Evolutionary conservation across 768 basidiomycete genomes (phyloP).

Genomic region (Amanita brunnescens): DNA sequence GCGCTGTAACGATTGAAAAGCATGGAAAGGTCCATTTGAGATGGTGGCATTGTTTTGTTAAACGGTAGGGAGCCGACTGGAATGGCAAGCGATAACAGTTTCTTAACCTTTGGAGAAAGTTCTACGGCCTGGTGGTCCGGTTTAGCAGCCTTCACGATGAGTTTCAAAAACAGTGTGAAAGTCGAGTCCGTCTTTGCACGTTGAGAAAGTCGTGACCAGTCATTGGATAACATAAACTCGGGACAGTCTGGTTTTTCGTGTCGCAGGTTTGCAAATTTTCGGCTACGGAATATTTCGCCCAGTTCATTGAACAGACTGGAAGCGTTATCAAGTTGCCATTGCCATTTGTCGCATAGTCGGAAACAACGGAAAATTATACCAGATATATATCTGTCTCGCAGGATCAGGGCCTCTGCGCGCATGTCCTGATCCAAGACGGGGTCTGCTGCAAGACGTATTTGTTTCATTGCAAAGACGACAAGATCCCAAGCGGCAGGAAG

Average conservation of each 20-base stretch:
- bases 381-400: slow-evolving; percentile 64
- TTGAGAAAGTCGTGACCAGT: slow-evolving; percentile 43
- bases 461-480: slow-evolving; percentile 46
- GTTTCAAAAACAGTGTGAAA: slow-evolving; percentile 73
- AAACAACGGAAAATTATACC: slow-evolving; percentile 66
- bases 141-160: slow-evolving; percentile 56
- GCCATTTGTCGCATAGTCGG: slow-evolving; percentile 65
- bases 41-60: slow-evolving; percentile 42
- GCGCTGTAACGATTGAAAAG: slow-evolving; percentile 78
- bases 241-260: slow-evolving; percentile 61
- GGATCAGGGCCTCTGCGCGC: slow-evolving; percentile 29
- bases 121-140: slow-evolving; percentile 19
- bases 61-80: slow-evolving; percentile 67
- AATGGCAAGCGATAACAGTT: slow-evolving; percentile 61
- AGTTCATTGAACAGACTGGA: slow-evolving; percentile 53
- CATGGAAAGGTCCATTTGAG: slow-evolving; percentile 53
- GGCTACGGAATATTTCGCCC: slow-evolving; percentile 64
- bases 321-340: slow-evolving; percentile 58
- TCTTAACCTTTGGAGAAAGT: slow-evolving; percentile 41
- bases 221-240: slow-evolving; percentile 49
- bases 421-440: slow-evolving; percentile 31
- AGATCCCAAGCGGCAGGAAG: slow-evolving; percentile 61
- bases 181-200: slow-evolving; percentile 55
- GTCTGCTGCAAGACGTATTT: slow-evolving; percentile 47
- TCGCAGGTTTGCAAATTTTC: slow-evolving; percentile 66